Percentiles rank a stretch among this genome's conserved stretches.
phyloP scores from a whole-genome alignment of 2,329 filamentous ascomycete species.

The Pseudophaeomoniella oleicola region DNA sequence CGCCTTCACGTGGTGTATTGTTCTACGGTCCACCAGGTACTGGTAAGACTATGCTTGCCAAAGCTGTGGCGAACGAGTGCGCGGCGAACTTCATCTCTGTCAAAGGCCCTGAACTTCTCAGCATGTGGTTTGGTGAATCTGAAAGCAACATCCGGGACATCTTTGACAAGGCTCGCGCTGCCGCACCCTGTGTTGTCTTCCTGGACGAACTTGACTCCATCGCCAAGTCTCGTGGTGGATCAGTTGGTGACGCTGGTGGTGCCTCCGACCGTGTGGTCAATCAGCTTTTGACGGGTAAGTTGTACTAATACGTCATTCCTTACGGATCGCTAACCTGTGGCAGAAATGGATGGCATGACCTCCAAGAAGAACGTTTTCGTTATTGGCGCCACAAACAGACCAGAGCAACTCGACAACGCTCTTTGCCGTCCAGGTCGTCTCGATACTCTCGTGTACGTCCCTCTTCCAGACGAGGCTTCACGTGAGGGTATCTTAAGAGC shows the following conservation, averaged over 20 bases:
- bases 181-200: slow-evolving; percentile 97
- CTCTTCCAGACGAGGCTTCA: slow-evolving; percentile 80
- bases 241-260: slow-evolving; percentile 88
- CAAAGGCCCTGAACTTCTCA: slow-evolving; percentile 94
- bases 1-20: slow-evolving; percentile 91
- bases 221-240: slow-evolving; percentile 97
- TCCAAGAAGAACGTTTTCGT: slow-evolving; percentile 99
- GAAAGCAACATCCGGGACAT: slow-evolving; percentile 99
- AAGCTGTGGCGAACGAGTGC: slow-evolving; percentile 98
- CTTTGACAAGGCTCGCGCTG: slow-evolving; percentile 97
- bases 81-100: slow-evolving; percentile 99
- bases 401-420: slow-evolving; percentile 95
- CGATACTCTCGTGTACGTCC: slow-evolving; percentile 96
- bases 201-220: slow-evolving; percentile 97
- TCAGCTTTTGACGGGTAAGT: slow-evolving; percentile 88
- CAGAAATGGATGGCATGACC: slow-evolving; percentile 98
- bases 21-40: slow-evolving; percentile 99
- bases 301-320: slow-evolving; percentile 3
- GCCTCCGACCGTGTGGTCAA: slow-evolving; percentile 99
- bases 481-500: slow-evolving; percentile 84
- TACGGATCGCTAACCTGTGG: no score
- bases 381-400: slow-evolving; percentile 96
- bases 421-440: slow-evolving; percentile 97
- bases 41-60: slow-evolving; percentile 98
- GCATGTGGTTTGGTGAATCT: slow-evolving; percentile 99